Percentiles rank a stretch among this genome's conserved stretches.
Evolutionary conservation across 2,329 filamentous ascomycete genomes (phyloP).

Genomic region (Claviceps digitariae): DNA sequence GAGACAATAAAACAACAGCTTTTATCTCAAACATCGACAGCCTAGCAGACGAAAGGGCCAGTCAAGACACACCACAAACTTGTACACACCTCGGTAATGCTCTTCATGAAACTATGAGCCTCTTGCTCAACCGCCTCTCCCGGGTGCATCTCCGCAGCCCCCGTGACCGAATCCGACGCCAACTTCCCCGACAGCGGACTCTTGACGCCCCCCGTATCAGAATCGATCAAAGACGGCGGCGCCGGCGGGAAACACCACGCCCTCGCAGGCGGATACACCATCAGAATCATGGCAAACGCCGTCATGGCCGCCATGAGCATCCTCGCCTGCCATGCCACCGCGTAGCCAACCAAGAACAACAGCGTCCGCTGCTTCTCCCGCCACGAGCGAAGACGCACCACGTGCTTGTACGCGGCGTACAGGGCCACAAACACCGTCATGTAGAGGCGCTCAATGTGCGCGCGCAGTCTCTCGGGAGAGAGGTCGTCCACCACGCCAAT

Average conservation of each 20-base stretch:
- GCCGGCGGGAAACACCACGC: slow-evolving; percentile 60
- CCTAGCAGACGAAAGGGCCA: no score
- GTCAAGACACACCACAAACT: no score
- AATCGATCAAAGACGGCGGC: slow-evolving; percentile 58
- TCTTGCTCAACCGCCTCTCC: slow-evolving; percentile 76
- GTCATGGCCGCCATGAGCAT: slow-evolving; percentile 21
- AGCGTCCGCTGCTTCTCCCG: slow-evolving; percentile 55
- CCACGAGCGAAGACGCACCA: slow-evolving; percentile 68
- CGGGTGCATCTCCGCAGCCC: slow-evolving; percentile 69
- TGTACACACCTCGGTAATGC: slow-evolving; percentile 44
- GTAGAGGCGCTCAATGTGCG: slow-evolving; percentile 28
- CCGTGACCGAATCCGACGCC: slow-evolving; percentile 66
- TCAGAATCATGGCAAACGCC: slow-evolving; percentile 47
- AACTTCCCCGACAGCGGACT: slow-evolving; percentile 64
- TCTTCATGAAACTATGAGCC: slow-evolving; percentile 66
- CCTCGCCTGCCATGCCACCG: slow-evolving; percentile 53
- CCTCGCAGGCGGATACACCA: slow-evolving; percentile 51
- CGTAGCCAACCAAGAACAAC: slow-evolving; percentile 41
- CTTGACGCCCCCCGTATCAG: slow-evolving; percentile 58
- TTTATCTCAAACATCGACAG: no score
- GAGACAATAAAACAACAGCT: no score
- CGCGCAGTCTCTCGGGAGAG: neutral
- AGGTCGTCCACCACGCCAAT: neutral
- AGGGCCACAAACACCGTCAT: slow-evolving; percentile 62
- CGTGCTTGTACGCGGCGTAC: slow-evolving; percentile 56